Percentiles rank a stretch among this genome's conserved stretches.
These are phyloP conservation scores for Rosa rugosa DNA, from an alignment of 306 rosid genomes.

Conservation along the genomic window DNA sequence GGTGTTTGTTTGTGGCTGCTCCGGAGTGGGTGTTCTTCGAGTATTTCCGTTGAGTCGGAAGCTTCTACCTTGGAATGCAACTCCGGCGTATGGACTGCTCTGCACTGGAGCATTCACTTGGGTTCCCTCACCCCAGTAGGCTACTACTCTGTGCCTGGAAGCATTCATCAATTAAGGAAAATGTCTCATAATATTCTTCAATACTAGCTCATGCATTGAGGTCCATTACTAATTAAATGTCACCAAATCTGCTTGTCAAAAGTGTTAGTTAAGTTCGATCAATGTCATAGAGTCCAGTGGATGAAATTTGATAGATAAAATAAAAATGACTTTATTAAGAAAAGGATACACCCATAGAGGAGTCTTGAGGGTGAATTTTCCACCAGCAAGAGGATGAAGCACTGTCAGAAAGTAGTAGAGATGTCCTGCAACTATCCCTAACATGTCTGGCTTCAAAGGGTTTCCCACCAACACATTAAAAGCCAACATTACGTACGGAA, in stretches of 20 bases:
- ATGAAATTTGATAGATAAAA: neutral
- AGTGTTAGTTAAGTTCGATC: neutral
- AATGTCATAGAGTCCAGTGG: neutral
- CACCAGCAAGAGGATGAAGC: conserved; percentile 75
- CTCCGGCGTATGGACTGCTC: conserved; percentile 57
- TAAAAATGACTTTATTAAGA: neutral
- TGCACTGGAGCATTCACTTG: conserved; percentile 68
- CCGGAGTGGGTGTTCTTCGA: conserved; percentile 17
- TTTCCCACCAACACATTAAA: conserved; percentile 53
- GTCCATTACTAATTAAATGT: neutral
- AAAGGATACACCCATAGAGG: conserved; percentile 76
- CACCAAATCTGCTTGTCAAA: neutral
- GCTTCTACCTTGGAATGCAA: conserved; percentile 63
- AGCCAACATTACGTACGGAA: conserved; percentile 64
- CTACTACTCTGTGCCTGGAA: conserved; percentile 59
- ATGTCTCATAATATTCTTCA: neutral
- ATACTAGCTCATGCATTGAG: neutral
- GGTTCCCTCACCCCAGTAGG: conserved; percentile 73
- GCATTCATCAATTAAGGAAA: conserved; percentile 31
- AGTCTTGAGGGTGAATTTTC: conserved; percentile 54
- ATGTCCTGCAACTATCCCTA: conserved; percentile 70
- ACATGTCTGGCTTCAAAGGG: conserved; percentile 41
- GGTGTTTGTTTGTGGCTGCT: conserved; percentile 24
- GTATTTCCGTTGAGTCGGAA: conserved; percentile 45
- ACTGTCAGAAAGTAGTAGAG: conserved; percentile 71